phyloP scores from a whole-genome alignment of 768 basidiomycete genomes.

The Pleurotus sapidus region DNA sequence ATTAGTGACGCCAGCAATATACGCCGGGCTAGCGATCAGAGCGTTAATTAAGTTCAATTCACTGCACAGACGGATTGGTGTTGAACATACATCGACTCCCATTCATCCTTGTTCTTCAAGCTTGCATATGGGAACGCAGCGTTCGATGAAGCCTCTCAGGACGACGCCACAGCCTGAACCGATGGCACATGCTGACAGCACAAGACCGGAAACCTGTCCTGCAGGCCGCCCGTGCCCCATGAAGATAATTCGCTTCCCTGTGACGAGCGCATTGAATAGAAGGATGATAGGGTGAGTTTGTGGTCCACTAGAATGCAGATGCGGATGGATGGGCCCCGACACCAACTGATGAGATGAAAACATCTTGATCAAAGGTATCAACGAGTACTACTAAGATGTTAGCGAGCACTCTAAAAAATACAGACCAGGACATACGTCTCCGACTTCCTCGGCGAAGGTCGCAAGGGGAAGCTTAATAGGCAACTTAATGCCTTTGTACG shows the following conservation, averaged over 20 bases:
- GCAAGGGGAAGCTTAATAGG: slow-evolving; percentile 91
- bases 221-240: slow-evolving; percentile 89
- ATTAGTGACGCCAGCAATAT: slow-evolving; percentile 96
- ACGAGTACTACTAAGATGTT: slow-evolving; percentile 64
- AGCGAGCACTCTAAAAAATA: not conserved
- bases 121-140: slow-evolving; percentile 96
- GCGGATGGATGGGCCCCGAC: slow-evolving; percentile 80
- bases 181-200: slow-evolving; percentile 91
- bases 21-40: slow-evolving; percentile 63
- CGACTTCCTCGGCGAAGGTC: slow-evolving; percentile 93
- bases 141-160: slow-evolving; percentile 83
- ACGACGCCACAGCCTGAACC: slow-evolving; percentile 87
- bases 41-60: not conserved
- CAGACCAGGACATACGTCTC: slow-evolving; percentile 63
- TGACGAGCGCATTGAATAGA: slow-evolving; percentile 93
- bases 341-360: slow-evolving; percentile 61
- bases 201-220: slow-evolving; percentile 86
- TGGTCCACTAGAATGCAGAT: slow-evolving; percentile 89
- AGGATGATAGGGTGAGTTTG: slow-evolving; percentile 93
- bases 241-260: slow-evolving; percentile 95
- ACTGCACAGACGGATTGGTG: not conserved
- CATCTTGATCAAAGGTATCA: slow-evolving; percentile 86
- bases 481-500: slow-evolving; percentile 77
- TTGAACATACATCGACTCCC: slow-evolving; percentile 76
- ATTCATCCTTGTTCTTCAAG: slow-evolving; percentile 82